phyloP scores from a whole-genome alignment of 345 rosid genomes.

The Syzygium aqueum region DNA sequence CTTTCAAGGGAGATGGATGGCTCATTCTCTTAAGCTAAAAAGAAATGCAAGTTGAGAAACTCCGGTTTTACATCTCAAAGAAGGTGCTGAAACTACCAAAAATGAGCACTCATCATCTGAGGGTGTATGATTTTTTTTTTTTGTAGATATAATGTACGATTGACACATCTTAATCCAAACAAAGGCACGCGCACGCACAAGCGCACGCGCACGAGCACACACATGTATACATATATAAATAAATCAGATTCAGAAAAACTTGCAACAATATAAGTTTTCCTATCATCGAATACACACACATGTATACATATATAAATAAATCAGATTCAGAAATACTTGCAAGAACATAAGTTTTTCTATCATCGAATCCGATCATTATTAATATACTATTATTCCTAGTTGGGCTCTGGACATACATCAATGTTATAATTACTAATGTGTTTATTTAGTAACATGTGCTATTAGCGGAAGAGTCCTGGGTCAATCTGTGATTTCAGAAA shows the following conservation, averaged over 20 bases:
- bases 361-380: not conserved
- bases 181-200: too few relatives aligned
- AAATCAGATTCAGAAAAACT: not conserved
- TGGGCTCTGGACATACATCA: not conserved
- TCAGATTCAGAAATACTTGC: not conserved
- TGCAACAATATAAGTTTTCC: not conserved
- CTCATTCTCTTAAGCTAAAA: not conserved
- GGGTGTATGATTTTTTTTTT: not conserved
- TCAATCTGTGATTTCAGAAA: not conserved
- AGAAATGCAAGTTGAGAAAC: not conserved
- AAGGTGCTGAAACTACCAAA: not conserved
- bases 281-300: not conserved
- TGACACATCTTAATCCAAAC: not conserved
- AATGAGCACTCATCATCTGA: not conserved
- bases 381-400: not conserved
- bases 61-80: not conserved
- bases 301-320: not conserved
- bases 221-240: too few relatives aligned
- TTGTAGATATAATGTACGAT: not conserved
- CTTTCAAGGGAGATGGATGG: not conserved
- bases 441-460: not conserved
- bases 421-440: not conserved
- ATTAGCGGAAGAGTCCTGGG: not conserved
- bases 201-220: too few relatives aligned
- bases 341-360: not conserved